Conservation (phyloP, 495 filamentous ascomycete genomes). For the Lophiostoma macrostomum region DNA sequence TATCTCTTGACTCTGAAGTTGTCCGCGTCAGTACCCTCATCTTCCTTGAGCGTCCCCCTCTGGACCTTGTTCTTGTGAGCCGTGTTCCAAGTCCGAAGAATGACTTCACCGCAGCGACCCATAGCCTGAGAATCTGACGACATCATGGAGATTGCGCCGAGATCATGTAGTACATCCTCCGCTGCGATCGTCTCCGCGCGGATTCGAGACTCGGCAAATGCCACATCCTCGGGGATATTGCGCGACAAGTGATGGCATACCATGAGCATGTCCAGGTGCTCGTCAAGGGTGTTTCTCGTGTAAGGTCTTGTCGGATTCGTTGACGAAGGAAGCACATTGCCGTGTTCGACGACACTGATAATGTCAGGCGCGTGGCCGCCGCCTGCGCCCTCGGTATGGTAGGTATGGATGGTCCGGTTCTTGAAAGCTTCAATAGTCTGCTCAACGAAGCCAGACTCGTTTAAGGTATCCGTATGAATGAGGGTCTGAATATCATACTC, state of each 20-base stretch:
- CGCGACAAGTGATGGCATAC: constrained; percentile 92
- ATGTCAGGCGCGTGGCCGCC: constrained; percentile 97
- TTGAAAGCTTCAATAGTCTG: constrained; percentile 86
- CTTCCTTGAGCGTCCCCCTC: constrained; percentile 71
- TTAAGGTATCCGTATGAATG: constrained; percentile 96
- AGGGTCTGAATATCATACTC: constrained; percentile 89
- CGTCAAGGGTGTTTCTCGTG: constrained; percentile 90
- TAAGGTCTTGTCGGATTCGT: constrained; percentile 95
- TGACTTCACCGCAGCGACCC: constrained; percentile 94
- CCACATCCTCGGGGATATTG: constrained; percentile 92
- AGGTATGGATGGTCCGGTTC: constrained; percentile 90
- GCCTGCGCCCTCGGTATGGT: constrained; percentile 96
- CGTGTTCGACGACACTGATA: constrained; percentile 86
- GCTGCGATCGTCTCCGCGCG: constrained; percentile 95
- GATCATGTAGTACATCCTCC: constrained; percentile 93
- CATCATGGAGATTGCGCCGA: constrained; percentile 99
- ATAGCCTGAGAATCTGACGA: constrained; percentile 94
- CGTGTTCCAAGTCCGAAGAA: constrained; percentile 94
- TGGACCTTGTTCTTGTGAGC: constrained; percentile 97
- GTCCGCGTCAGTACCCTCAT: constrained; percentile 77
- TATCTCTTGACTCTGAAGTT: constrained; percentile 94
- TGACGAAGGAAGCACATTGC: constrained; percentile 86
- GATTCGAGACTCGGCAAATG: constrained; percentile 93
- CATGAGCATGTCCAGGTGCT: constrained; percentile 99
- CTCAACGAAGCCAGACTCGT: constrained; percentile 96